phyloP scores from a whole-genome alignment of 257 asterid species.

The Solanum habrochaites region DNA sequence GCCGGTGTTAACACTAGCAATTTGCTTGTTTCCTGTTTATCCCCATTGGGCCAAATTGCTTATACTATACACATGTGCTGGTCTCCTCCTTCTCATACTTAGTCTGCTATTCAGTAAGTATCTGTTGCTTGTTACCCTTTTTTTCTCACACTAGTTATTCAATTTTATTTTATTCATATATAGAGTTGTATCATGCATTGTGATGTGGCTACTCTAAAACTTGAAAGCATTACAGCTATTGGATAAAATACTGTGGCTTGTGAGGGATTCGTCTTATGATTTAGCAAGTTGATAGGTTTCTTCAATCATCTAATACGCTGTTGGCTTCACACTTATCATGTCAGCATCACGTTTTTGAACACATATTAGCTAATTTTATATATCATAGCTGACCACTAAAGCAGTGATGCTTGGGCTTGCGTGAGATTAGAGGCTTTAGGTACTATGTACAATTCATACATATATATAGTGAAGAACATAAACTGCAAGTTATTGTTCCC shows the following conservation, averaged over 20 bases:
- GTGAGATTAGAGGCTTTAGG: not conserved
- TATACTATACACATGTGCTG: conserved; percentile 90
- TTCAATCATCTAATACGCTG: not conserved
- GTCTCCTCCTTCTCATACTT: conserved; percentile 79
- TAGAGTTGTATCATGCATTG: not conserved
- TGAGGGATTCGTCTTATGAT: not conserved
- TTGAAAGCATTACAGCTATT: not conserved
- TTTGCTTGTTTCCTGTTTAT: conserved; percentile 97
- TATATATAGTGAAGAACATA: not conserved
- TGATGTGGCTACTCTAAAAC: not conserved
- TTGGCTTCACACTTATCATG: not conserved
- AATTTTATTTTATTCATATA: too few species aligned
- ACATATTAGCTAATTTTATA: not conserved
- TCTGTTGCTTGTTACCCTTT: conserved; percentile 1
- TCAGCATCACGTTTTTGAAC: not conserved
- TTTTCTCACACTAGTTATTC: not conserved
- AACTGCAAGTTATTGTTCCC: not conserved
- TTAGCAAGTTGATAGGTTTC: not conserved
- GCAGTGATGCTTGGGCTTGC: not conserved
- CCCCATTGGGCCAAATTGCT: conserved; percentile 85
- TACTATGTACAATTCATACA: not conserved
- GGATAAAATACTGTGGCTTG: not conserved
- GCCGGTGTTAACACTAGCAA: conserved; percentile 97
- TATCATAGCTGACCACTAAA: not conserved
- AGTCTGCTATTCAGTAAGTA: conserved; percentile 73